These are phyloP conservation scores for Neofusicoccum laricinum DNA, from an alignment of 2,329 filamentous ascomycete genomes.

Conservation along the genomic window DNA sequence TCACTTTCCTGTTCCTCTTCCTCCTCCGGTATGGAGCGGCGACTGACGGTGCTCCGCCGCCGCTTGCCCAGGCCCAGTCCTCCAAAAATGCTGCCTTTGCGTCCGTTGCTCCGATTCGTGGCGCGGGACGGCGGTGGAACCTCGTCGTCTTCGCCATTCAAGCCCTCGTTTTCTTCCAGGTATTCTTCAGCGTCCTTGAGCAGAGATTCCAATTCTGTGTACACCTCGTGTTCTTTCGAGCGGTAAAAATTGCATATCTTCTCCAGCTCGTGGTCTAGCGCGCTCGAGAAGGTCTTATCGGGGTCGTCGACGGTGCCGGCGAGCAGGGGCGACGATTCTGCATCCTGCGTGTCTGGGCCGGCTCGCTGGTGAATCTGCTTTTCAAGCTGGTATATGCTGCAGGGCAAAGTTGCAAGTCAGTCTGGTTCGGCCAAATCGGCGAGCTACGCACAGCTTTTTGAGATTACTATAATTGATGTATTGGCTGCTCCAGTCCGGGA, in stretches of 20 bases:
- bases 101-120: constrained; percentile 35
- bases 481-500: constrained; percentile 98
- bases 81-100: constrained; percentile 53
- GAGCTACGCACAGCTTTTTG: constrained; percentile 80
- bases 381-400: constrained; percentile 90
- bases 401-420: not conserved
- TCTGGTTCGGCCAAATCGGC: not conserved
- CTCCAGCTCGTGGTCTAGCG: constrained; percentile 84
- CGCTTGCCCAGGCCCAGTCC: constrained; percentile 48
- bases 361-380: constrained; percentile 68
- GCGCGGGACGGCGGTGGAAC: constrained; percentile 31
- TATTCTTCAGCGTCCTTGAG: constrained; percentile 69
- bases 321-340: constrained; percentile 82
- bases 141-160: constrained; percentile 35
- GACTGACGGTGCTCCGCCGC: constrained; percentile 42
- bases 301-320: constrained; percentile 62
- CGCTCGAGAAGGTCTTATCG: constrained; percentile 75
- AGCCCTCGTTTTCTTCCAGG: constrained; percentile 52
- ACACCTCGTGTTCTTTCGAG: constrained; percentile 83
- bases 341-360: constrained; percentile 58
- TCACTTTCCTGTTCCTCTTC: constrained; percentile 61
- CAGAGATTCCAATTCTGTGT: constrained; percentile 75
- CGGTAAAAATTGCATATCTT: constrained; percentile 92
- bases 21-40: constrained; percentile 50
- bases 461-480: constrained; percentile 99